A percentile compares a stretch with the other conserved stretches of the same genome.
phyloP scores from a whole-genome alignment of 108 stramenopile genomes.

The Pseudonitzschia pungens region DNA sequence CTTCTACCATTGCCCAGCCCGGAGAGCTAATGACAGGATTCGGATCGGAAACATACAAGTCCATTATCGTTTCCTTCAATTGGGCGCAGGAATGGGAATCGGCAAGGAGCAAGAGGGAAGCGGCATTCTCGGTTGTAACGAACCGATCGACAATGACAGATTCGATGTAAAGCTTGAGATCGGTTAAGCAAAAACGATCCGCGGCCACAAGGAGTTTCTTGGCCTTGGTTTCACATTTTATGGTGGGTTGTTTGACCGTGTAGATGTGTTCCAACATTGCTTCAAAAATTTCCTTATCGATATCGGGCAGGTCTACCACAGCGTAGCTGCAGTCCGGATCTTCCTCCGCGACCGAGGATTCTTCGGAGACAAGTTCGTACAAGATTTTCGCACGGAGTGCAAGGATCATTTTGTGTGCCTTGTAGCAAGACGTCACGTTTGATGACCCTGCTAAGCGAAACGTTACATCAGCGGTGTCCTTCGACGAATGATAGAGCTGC shows the following conservation, averaged over 20 bases:
- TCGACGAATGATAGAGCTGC: constrained; percentile 3
- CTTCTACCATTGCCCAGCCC: constrained; percentile 7
- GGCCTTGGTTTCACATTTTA: neutral
- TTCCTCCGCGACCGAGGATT: neutral
- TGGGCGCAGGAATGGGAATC: constrained; percentile 20
- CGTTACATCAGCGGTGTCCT: constrained; percentile 7
- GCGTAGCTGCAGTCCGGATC: neutral
- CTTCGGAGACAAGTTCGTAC: constrained; percentile 6
- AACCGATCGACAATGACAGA: neutral
- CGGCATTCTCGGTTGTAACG: constrained; percentile 6
- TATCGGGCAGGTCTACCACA: neutral
- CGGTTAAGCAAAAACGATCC: constrained; percentile 23
- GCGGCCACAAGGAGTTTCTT: constrained; percentile 12
- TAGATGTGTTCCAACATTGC: constrained; percentile 11
- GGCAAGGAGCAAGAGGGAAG: constrained; percentile 17
- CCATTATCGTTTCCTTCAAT: constrained; percentile 19
- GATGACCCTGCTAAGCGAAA: neutral
- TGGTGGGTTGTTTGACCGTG: neutral
- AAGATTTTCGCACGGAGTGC: constrained; percentile 10
- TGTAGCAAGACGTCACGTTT: neutral
- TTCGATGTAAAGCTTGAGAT: constrained; percentile 21
- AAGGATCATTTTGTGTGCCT: constrained; percentile 7
- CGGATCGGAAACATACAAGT: constrained; percentile 13
- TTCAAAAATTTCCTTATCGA: constrained; percentile 6
- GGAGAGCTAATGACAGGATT: neutral